Conservation (phyloP, 192 early-diverging fungal species). For the Umbelopsis vinacea region DNA sequence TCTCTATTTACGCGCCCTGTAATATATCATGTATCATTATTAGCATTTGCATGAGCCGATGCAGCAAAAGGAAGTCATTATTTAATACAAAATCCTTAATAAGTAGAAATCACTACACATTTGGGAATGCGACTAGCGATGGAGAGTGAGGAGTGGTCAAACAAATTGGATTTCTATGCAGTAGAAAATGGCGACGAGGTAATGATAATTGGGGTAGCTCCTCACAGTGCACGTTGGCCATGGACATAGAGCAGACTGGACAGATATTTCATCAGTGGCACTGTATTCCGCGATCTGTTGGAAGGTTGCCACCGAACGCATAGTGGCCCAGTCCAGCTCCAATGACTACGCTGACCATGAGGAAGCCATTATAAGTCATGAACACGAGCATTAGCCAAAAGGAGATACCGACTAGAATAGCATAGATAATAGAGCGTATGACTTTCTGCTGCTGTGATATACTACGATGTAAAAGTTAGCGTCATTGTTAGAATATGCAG, state of each 20-base stretch:
- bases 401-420: slow-evolving; percentile 66
- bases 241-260: background rate
- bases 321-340: slow-evolving; percentile 73
- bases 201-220: background rate
- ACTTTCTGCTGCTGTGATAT: slow-evolving; percentile 53
- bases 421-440: slow-evolving; percentile 67
- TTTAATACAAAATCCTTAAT: no score
- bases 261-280: slow-evolving; percentile 26
- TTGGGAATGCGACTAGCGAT: no score
- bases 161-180: no score
- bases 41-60: no score
- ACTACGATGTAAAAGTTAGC: slow-evolving; percentile 8
- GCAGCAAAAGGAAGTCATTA: no score
- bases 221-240: no score
- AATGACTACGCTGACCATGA: slow-evolving; percentile 67
- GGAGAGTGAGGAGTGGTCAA: no score
- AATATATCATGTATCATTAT: no score
- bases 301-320: slow-evolving; percentile 43
- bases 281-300: slow-evolving; percentile 30
- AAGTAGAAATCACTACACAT: no score
- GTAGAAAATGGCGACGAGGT: no score
- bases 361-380: slow-evolving; percentile 84
- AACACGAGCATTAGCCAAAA: slow-evolving; percentile 82
- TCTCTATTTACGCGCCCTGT: no score
- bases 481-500: slow-evolving; percentile 16